Percentiles rank a stretch among this genome's conserved stretches.
Conservation (phyloP, 75 land plant genomes). For the Pinus tabuliformis region DNA sequence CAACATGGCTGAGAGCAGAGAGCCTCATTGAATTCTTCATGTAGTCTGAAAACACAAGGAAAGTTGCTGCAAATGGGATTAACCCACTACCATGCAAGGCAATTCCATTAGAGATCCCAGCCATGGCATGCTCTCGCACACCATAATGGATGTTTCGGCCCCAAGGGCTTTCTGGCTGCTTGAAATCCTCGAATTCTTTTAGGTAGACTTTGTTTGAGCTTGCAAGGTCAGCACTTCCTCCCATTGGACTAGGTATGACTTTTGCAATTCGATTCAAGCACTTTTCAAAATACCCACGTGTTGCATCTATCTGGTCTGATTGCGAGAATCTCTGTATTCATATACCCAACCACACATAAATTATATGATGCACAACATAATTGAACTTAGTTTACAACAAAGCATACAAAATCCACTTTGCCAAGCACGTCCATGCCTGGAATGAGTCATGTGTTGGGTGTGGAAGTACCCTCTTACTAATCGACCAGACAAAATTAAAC, state of each 20-base stretch:
- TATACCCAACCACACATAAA: not conserved
- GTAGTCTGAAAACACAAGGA: slow-evolving; percentile 89
- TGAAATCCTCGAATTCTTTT: slow-evolving; percentile 56
- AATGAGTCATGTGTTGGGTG: not conserved
- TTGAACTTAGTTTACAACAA: not conserved
- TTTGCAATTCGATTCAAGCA: slow-evolving; percentile 61
- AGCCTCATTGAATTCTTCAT: slow-evolving; percentile 75
- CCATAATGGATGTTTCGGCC: slow-evolving; percentile 80
- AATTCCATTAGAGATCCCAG: slow-evolving; percentile 84
- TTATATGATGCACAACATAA: not conserved
- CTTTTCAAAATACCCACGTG: slow-evolving; percentile 75
- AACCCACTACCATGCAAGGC: slow-evolving; percentile 70
- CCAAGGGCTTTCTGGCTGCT: slow-evolving; percentile 37
- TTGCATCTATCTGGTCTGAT: slow-evolving; percentile 67
- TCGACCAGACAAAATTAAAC: not conserved
- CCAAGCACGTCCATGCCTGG: not conserved
- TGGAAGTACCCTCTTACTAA: not conserved
- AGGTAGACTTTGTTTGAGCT: slow-evolving; percentile 81
- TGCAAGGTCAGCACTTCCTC: slow-evolving; percentile 90
- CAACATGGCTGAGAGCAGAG: slow-evolving; percentile 68
- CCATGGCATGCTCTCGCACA: slow-evolving; percentile 91
- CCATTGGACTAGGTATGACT: slow-evolving; percentile 69
- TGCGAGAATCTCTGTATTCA: slow-evolving; percentile 24
- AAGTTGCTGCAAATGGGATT: slow-evolving; percentile 80
- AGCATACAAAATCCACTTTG: not conserved